phyloP scores from a whole-genome alignment of 495 filamentous ascomycete genomes.

The Podospora pseudoanserina region DNA sequence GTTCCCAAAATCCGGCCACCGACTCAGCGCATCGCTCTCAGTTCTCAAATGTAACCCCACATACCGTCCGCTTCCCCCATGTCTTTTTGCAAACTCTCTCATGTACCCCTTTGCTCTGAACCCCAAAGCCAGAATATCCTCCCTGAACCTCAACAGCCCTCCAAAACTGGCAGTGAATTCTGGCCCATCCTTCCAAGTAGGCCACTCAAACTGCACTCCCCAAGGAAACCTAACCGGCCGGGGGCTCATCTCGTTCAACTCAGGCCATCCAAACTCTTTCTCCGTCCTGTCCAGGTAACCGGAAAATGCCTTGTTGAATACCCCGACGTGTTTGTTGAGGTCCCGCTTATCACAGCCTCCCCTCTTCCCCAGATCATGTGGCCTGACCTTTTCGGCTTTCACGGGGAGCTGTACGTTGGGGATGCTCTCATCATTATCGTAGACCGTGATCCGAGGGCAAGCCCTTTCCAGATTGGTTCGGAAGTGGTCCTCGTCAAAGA shows the following conservation, averaged over 20 bases:
- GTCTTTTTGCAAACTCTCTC: conserved; percentile 24
- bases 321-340: conserved; percentile 44
- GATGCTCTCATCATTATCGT: conserved; percentile 35
- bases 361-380: conserved; percentile 38
- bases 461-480: conserved; percentile 27
- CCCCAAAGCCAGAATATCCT: conserved; percentile 38
- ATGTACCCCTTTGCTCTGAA: conserved; percentile 29
- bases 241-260: conserved; percentile 31
- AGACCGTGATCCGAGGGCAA: conserved; percentile 44
- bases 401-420: conserved; percentile 32
- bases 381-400: conserved; percentile 37
- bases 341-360: conserved; percentile 44
- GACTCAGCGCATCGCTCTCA: conserved; percentile 39
- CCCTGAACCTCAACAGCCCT: conserved; percentile 38
- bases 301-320: conserved; percentile 36
- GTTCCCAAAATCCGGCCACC: conserved; percentile 42
- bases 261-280: conserved; percentile 25
- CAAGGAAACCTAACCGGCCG: conserved; percentile 40
- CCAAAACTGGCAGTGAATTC: conserved; percentile 42
- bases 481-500: conserved; percentile 48
- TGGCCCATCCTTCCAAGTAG: conserved; percentile 40
- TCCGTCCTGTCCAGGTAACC: conserved; percentile 24
- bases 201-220: conserved; percentile 48
- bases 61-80: conserved; percentile 19
- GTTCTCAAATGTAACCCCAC: conserved; percentile 41